Percentiles rank a stretch among this genome's conserved stretches.
Evolutionary conservation across 345 rosid genomes (phyloP).

Genomic region (Populus simonii): DNA sequence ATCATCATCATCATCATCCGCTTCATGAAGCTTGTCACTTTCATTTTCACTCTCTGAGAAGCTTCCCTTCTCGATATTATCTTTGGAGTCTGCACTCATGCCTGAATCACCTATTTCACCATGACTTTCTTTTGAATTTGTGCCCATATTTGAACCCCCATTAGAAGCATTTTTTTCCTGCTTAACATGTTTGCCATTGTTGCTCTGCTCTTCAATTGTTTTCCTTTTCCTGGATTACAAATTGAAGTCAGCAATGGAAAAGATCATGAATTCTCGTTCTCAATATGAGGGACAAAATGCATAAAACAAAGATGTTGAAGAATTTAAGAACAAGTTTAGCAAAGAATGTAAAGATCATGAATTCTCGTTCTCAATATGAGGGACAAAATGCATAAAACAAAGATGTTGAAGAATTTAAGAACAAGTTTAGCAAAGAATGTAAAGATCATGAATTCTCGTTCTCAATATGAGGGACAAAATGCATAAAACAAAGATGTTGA

Average conservation of each 20-base stretch:
- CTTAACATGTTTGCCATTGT: conserved; percentile 15
- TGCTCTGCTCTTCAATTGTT: conserved; percentile 26
- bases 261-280: background rate
- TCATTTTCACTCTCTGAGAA: conserved; percentile 20
- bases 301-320: background rate
- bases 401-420: background rate
- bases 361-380: background rate
- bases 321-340: background rate
- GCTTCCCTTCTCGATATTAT: conserved; percentile 13
- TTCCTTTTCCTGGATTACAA: conserved; percentile 39
- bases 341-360: too few relatives aligned
- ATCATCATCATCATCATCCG: conserved; percentile 21
- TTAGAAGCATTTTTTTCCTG: conserved; percentile 13
- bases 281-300: background rate
- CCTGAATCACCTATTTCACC: conserved; percentile 16
- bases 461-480: background rate
- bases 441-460: background rate
- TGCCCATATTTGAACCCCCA: conserved; percentile 13
- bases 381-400: background rate
- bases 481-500: background rate
- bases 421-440: background rate
- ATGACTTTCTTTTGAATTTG: conserved; percentile 21
- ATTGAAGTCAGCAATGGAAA: conserved; percentile 8
- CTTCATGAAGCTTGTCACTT: conserved; percentile 28
- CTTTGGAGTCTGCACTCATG: conserved; percentile 20